Conservation (phyloP, 2,329 filamentous ascomycete genomes). For the Chalara sp. region DNA sequence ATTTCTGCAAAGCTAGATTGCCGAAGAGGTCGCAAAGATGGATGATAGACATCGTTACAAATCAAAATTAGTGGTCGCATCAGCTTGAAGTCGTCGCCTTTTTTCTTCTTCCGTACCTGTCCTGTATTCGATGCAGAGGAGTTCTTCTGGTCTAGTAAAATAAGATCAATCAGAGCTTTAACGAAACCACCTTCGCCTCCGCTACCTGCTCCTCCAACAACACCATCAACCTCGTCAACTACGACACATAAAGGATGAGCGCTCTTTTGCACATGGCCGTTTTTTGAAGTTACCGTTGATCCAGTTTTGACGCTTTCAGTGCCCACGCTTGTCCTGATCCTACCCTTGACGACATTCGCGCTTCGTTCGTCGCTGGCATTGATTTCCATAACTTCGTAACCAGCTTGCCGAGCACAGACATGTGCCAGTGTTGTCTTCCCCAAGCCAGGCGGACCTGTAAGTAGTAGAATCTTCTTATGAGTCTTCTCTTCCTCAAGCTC, state of each 20-base stretch:
- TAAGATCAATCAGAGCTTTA: constrained; percentile 87
- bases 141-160: constrained; percentile 82
- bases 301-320: constrained; percentile 88
- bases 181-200: constrained; percentile 91
- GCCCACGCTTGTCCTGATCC: constrained; percentile 84
- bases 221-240: constrained; percentile 94
- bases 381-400: constrained; percentile 94
- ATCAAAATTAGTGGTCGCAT: constrained; percentile 87
- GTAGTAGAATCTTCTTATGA: constrained; percentile 80
- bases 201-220: constrained; percentile 69
- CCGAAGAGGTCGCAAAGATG: constrained; percentile 78
- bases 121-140: constrained; percentile 29
- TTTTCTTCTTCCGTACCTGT: constrained; percentile 45
- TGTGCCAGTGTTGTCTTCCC: constrained; percentile 96
- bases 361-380: constrained; percentile 96
- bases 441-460: constrained; percentile 86
- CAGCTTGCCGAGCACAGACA: constrained; percentile 90
- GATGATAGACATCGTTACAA: constrained; percentile 95
- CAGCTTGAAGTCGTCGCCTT: constrained; percentile 79
- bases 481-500: constrained; percentile 61
- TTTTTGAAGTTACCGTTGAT: constrained; percentile 43
- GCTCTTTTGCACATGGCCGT: constrained; percentile 55
- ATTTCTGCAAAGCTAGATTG: constrained; percentile 81
- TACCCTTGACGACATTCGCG: constrained; percentile 78
- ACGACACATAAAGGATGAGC: constrained; percentile 88